Evolutionary conservation across 1,284 basidiomycete species (phyloP).

Genomic region (Pascua sp.): DNA sequence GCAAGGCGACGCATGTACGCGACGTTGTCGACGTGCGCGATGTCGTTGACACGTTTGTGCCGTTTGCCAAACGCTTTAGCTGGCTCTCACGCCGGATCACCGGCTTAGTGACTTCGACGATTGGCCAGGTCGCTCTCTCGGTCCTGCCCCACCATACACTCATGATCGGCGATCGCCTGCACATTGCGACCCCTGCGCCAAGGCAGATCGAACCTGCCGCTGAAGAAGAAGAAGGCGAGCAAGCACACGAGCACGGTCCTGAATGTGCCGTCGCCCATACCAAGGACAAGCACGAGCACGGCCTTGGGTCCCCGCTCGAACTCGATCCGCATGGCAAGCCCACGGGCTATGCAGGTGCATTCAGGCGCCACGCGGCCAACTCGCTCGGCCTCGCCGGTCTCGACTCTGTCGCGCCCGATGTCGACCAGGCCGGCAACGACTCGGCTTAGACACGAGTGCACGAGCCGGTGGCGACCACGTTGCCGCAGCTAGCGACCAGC

Average conservation of each 20-base stretch:
- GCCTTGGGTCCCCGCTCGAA: too few relatives aligned
- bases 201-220: too few relatives aligned
- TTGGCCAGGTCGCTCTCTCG: slow-evolving; percentile 26
- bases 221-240: too few relatives aligned
- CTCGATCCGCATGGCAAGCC: too few relatives aligned
- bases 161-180: slow-evolving; percentile 8
- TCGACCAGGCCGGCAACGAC: slow-evolving; percentile 5
- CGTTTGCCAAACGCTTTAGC: slow-evolving; percentile 40
- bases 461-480: too few relatives aligned
- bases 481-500: too few relatives aligned
- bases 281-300: too few relatives aligned
- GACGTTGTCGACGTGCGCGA: slow-evolving; percentile 46
- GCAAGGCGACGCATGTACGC: slow-evolving; percentile 44
- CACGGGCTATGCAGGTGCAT: too few relatives aligned
- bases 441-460: too few relatives aligned
- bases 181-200: too few relatives aligned
- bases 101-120: slow-evolving; percentile 28
- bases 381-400: slow-evolving; percentile 21
- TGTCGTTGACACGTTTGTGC: slow-evolving; percentile 43
- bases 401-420: slow-evolving; percentile 16
- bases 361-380: slow-evolving; percentile 2
- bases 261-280: too few relatives aligned
- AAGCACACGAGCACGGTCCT: too few relatives aligned
- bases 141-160: slow-evolving; percentile 17
- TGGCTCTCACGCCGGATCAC: slow-evolving; percentile 34